Evolutionary conservation across 441 rosid genomes (phyloP).

Genomic region (Aquilaria agallochum): DNA sequence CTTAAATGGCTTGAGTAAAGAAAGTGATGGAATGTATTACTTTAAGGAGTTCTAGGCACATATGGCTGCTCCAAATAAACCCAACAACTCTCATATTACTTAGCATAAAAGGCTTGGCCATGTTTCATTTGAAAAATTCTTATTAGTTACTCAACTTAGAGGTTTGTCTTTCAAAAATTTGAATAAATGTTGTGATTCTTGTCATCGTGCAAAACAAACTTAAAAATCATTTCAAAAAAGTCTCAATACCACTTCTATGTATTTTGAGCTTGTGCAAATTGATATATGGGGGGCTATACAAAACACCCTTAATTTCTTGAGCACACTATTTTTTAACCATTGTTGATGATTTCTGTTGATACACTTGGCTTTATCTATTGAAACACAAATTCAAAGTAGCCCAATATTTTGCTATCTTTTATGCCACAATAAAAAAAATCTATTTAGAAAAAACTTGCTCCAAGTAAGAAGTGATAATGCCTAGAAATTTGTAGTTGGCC

Average conservation of each 20-base stretch:
- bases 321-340: neutral
- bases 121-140: neutral
- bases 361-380: neutral
- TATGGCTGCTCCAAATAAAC: neutral
- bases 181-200: neutral
- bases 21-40: too few relatives aligned
- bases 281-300: too few relatives aligned
- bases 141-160: neutral
- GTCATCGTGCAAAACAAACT: neutral
- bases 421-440: neutral
- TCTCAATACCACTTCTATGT: neutral
- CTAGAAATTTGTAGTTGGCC: neutral
- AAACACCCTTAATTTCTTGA: neutral
- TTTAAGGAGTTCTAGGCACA: neutral
- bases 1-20: too few relatives aligned
- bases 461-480: neutral
- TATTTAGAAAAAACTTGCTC: neutral
- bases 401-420: neutral
- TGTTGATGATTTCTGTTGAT: neutral
- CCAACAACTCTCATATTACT: neutral
- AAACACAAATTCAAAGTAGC: neutral
- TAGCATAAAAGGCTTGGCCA: too few relatives aligned
- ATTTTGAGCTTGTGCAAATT: too few relatives aligned
- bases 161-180: too few relatives aligned
- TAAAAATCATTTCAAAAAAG: neutral